phyloP scores from a whole-genome alignment of 305 asterid genomes.

The Solanum hybrid region DNA sequence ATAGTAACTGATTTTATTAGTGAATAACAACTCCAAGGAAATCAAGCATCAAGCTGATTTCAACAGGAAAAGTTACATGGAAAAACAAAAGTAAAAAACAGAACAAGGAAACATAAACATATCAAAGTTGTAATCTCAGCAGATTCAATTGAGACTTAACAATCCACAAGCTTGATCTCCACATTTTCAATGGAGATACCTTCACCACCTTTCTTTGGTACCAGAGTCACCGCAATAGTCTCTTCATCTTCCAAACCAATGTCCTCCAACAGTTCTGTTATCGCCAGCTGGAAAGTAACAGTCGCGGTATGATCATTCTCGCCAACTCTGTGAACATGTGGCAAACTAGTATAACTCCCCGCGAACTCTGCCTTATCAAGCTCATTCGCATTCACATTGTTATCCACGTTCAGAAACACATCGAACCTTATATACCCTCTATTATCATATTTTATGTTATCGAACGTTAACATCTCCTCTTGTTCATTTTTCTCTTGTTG shows the following conservation, averaged over 20 bases:
- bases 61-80: background rate
- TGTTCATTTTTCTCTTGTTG: slow-evolving; percentile 32
- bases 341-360: slow-evolving; percentile 47
- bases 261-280: slow-evolving; percentile 36
- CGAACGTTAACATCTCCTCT: slow-evolving; percentile 19
- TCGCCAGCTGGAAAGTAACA: slow-evolving; percentile 13
- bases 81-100: background rate
- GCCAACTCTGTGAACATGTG: slow-evolving; percentile 20
- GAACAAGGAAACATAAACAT: background rate
- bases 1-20: background rate
- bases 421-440: slow-evolving; percentile 31
- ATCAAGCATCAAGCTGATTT: background rate
- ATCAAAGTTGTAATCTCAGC: background rate
- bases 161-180: slow-evolving; percentile 10
- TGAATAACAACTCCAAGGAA: background rate
- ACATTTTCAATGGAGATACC: slow-evolving; percentile 28
- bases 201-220: slow-evolving; percentile 33
- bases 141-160: background rate
- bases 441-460: background rate
- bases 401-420: slow-evolving; percentile 37
- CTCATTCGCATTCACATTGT: slow-evolving; percentile 28
- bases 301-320: background rate
- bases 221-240: slow-evolving; percentile 32
- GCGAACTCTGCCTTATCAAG: slow-evolving; percentile 35
- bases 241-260: slow-evolving; percentile 40